Evolutionary conservation across 306 rosid genomes (phyloP).

Genomic region (Prunus armeniaca): DNA sequence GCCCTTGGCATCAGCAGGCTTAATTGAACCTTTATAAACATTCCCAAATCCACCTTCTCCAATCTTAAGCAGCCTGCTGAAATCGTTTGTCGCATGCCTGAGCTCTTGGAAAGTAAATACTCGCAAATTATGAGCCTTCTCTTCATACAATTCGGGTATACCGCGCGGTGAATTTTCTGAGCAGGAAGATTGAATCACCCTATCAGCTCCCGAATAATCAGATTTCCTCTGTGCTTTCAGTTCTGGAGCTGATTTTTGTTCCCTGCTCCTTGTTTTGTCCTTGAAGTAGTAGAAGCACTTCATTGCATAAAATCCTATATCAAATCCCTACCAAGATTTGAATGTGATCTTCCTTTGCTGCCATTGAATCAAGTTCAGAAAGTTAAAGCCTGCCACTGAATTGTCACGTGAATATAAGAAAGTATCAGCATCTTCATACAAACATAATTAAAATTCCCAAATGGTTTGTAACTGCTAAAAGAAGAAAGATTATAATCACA

Average conservation of each 20-base stretch:
- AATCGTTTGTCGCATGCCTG: conserved; percentile 55
- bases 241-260: conserved; percentile 71
- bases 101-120: conserved; percentile 61
- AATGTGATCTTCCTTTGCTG: conserved; percentile 17
- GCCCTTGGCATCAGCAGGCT: conserved; percentile 54
- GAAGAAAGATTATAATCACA: background rate
- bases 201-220: conserved; percentile 38
- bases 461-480: background rate
- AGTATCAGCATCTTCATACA: background rate
- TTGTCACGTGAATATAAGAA: background rate
- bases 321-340: conserved; percentile 5
- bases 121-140: conserved; percentile 72
- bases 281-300: conserved; percentile 69
- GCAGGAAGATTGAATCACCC: conserved; percentile 49
- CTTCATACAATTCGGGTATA: conserved; percentile 72
- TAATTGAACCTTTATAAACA: conserved; percentile 73
- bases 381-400: background rate
- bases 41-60: conserved; percentile 97
- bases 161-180: conserved; percentile 55
- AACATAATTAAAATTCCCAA: background rate
- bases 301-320: conserved; percentile 36
- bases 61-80: conserved; percentile 61
- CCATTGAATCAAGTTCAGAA: conserved; percentile 12
- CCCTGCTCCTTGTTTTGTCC: conserved; percentile 39
- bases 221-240: conserved; percentile 41